Evolutionary conservation across 2,329 filamentous ascomycete species (phyloP).

Genomic region (Gyromitra esculenta): DNA sequence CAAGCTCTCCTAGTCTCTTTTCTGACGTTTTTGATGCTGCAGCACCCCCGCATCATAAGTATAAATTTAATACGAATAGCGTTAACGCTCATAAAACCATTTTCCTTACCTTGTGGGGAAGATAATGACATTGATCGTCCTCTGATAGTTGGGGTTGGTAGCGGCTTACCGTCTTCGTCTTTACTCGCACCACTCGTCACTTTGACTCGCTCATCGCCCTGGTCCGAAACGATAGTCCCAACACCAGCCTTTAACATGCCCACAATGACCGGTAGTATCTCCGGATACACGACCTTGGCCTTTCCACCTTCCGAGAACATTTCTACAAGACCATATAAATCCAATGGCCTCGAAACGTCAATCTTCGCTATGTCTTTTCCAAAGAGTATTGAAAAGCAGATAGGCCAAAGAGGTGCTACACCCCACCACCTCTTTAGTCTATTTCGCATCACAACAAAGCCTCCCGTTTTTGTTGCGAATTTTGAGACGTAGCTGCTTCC

Average conservation of each 20-base stretch:
- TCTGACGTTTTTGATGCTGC: constrained; percentile 59
- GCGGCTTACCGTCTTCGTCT: constrained; percentile 41
- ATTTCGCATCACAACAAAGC: constrained; percentile 85
- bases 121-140: constrained; percentile 35
- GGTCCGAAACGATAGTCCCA: constrained; percentile 64
- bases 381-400: constrained; percentile 88
- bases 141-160: constrained; percentile 17
- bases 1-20: constrained; percentile 66
- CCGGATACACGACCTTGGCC: constrained; percentile 75
- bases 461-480: constrained; percentile 83
- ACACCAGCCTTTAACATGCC: constrained; percentile 88
- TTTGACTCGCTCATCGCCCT: constrained; percentile 37
- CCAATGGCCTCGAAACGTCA: constrained; percentile 77
- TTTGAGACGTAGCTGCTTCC: constrained; percentile 83
- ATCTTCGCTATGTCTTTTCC: constrained; percentile 80
- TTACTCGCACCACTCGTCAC: constrained; percentile 28
- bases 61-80: constrained; percentile 5
- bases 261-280: constrained; percentile 80
- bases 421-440: constrained; percentile 90
- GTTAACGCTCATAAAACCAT: constrained; percentile 4
- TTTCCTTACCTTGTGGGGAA: constrained; percentile 26
- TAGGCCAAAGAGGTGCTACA: constrained; percentile 82
- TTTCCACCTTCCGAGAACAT: constrained; percentile 71
- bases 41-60: constrained; percentile 14
- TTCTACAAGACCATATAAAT: constrained; percentile 77